Conservation (phyloP, 345 rosid species). For the Eucalyptus pumila region DNA sequence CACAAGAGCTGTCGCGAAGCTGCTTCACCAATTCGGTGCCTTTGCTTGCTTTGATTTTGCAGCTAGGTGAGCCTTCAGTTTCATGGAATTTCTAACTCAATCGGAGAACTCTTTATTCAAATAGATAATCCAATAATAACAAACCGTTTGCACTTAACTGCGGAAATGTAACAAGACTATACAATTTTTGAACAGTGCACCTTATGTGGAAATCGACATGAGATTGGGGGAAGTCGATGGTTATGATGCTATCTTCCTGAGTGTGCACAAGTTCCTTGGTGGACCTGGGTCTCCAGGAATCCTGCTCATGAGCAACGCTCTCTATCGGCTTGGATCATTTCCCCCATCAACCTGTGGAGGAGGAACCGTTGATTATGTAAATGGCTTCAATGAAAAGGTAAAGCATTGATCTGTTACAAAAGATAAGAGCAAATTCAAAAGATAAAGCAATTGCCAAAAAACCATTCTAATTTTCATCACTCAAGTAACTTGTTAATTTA, state of each 20-base stretch:
- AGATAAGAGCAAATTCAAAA: background rate
- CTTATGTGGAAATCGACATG: background rate
- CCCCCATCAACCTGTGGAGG: slow-evolving; percentile 68
- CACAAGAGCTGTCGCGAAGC: slow-evolving; percentile 31
- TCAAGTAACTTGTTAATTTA: background rate
- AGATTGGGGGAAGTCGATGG: slow-evolving; percentile 7
- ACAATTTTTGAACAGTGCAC: slow-evolving; percentile 12
- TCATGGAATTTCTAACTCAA: no score
- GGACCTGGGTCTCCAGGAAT: slow-evolving; percentile 56
- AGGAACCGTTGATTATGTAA: slow-evolving; percentile 46
- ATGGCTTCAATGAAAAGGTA: slow-evolving; percentile 39
- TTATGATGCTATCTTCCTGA: slow-evolving; percentile 39
- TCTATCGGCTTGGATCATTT: slow-evolving; percentile 20
- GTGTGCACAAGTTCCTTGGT: slow-evolving; percentile 52
- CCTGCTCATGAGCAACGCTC: slow-evolving; percentile 37
- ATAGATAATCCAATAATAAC: no score
- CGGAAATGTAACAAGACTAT: no score
- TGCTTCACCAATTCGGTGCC: slow-evolving; percentile 33
- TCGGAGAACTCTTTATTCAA: no score
- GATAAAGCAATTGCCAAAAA: background rate
- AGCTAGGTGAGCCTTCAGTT: slow-evolving; percentile 14
- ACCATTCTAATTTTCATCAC: background rate
- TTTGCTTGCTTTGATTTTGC: slow-evolving; percentile 62
- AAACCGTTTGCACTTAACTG: no score
- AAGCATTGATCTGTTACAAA: background rate